Percentiles rank a stretch among this genome's conserved stretches.
Evolutionary conservation across 1,139 yeast genomes (phyloP).

Genomic region (Tardiomyces digboiensis): DNA sequence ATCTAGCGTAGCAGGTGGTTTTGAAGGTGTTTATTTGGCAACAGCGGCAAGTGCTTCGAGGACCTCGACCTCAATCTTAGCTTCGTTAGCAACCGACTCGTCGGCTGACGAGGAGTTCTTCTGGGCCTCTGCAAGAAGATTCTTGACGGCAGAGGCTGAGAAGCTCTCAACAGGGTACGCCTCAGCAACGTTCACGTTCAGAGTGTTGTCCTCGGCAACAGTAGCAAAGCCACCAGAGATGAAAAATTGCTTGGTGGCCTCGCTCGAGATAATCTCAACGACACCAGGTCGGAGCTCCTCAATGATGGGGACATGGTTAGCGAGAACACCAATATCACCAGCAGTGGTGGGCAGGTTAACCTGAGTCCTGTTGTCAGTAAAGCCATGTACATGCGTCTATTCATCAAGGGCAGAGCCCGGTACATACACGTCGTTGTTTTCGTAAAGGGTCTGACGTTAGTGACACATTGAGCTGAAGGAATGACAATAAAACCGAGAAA

Average conservation of each 20-base stretch:
- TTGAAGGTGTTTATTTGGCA: constrained; percentile 47
- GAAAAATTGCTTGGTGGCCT: constrained; percentile 70
- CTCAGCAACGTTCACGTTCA: constrained; percentile 91
- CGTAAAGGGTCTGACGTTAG: constrained; percentile 27
- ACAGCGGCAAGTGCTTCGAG: constrained; percentile 88
- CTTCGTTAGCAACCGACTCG: constrained; percentile 87
- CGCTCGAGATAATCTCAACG: constrained; percentile 76
- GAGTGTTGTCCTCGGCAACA: constrained; percentile 88
- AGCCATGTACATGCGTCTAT: neutral
- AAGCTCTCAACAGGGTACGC: constrained; percentile 91
- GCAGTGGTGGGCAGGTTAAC: constrained; percentile 95
- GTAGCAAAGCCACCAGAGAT: constrained; percentile 98
- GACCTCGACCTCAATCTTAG: constrained; percentile 91
- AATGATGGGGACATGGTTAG: constrained; percentile 96
- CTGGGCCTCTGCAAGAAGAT: constrained; percentile 88
- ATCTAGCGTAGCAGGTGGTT: neutral
- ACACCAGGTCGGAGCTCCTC: constrained; percentile 98
- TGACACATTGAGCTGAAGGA: too few species aligned
- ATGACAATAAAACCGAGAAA: too few species aligned
- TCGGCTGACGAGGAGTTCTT: constrained; percentile 78
- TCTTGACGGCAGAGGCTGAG: constrained; percentile 70
- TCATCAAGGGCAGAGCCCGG: constrained; percentile 1
- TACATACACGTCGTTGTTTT: constrained; percentile 36
- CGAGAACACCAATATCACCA: constrained; percentile 96
- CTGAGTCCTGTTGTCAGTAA: constrained; percentile 43